Conservation (phyloP, 495 filamentous ascomycete genomes). For the Podospora bellae-mahoneyi region DNA sequence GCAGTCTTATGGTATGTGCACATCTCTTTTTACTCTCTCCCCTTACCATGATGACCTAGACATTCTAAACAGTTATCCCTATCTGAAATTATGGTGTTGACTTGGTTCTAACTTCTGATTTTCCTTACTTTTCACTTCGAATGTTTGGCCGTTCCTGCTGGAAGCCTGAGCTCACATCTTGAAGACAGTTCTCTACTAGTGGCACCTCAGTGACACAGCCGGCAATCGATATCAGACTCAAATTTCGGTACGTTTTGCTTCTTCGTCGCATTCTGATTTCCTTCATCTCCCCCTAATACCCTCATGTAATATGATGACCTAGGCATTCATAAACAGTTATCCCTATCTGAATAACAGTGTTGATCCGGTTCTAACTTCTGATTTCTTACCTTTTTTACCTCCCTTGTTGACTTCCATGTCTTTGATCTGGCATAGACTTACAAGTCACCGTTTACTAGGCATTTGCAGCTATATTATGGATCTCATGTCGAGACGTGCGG, state of each 20-base stretch:
- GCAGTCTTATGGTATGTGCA: background rate
- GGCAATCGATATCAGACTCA: background rate
- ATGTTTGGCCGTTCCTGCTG: conserved; percentile 12
- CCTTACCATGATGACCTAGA: conserved; percentile 6
- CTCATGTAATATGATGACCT: background rate
- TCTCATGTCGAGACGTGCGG: background rate
- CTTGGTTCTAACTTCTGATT: conserved; percentile 12
- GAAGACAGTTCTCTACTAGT: background rate
- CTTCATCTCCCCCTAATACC: background rate
- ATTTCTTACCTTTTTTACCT: background rate
- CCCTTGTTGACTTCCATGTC: background rate
- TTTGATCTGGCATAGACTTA: background rate
- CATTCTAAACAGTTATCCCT: conserved; percentile 14
- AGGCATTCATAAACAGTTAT: background rate
- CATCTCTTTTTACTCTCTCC: background rate
- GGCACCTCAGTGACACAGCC: background rate
- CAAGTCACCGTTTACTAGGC: background rate
- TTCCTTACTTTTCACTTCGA: background rate
- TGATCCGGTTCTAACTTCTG: background rate
- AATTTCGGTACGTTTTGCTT: background rate
- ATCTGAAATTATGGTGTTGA: conserved; percentile 7
- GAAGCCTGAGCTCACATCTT: background rate
- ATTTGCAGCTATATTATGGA: too few species aligned
- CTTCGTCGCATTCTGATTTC: background rate
- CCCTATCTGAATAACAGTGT: background rate